Base-by-base conservation (phyloP, 108 stramenopile species). In the Cyclotella cryptica region DNA sequence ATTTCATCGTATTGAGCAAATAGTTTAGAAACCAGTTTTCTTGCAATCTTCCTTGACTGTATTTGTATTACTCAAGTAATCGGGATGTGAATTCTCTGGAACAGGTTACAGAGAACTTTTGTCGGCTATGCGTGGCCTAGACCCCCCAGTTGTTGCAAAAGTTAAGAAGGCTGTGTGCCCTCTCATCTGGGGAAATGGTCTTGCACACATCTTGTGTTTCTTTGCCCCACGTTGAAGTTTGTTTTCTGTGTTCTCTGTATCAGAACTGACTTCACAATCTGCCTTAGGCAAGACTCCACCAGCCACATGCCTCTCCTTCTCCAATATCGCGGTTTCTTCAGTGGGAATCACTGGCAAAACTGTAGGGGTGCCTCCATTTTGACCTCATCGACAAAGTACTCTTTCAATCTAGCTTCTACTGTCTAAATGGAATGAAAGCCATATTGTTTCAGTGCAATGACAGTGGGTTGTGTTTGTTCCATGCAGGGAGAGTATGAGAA, bases 161-260 rank as follows among this genome's bases (percentile, higher is more conserved):
- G 98, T 98, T 10, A 98, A 84, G 76, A 98, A 98, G 10, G 98
- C 98, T 3, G 98, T 97, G 72, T 98, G 98, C 7, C 98, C 98
- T 70, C 96, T 83, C 97, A 98, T 98, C 13, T 70, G 82, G 18
- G 85, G 71, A 81, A 89, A 96, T 19, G 93, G 92, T 28, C 93
- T 82, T 13, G 92, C 88, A 28, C 92, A 89, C 21, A 93, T 26
- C 55, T 66, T 82, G 22, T 51, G 66, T 22, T 75, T 82, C 30
- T 47, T 81, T 44, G 64, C 15, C 61, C 22, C 24, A 41, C 21
- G 40, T 45, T 54, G 26, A 21, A 10, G 63, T 29, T 72, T 71
- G 41, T 72, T 55, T 29, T 51, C 72, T 55, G 71, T 61, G 53
- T 74, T 43, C 45, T 55, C 58, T 44, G 53, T 61, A 19, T 78